Evolutionary conservation across 495 filamentous ascomycete species (phyloP).

Genomic region (Lasiosphaeria hispida): DNA sequence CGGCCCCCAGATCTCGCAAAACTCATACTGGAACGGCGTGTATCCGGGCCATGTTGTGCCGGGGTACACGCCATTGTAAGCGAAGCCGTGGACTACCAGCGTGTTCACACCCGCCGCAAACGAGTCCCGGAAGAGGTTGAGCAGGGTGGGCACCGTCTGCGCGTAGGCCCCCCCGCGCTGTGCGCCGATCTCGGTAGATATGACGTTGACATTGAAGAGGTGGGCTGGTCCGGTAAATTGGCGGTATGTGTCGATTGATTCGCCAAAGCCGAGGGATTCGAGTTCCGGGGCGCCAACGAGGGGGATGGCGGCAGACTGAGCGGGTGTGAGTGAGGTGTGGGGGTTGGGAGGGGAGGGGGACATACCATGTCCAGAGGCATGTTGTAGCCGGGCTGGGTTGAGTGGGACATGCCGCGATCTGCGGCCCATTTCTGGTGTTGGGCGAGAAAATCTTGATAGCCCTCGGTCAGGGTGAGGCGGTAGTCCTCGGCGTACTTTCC

Average conservation of each 20-base stretch:
- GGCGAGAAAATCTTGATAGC: constrained; percentile 31
- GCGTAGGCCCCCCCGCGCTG: constrained; percentile 29
- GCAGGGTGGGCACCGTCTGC: constrained; percentile 26
- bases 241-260: constrained; percentile 43
- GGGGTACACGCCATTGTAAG: constrained; percentile 36
- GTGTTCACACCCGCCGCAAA: constrained; percentile 45
- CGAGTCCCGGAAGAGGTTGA: constrained; percentile 32
- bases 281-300: constrained; percentile 46
- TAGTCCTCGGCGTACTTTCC: constrained; percentile 25
- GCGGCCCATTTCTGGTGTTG: constrained; percentile 35
- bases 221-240: constrained; percentile 48
- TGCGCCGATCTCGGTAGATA: constrained; percentile 45
- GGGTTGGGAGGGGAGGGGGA: neutral
- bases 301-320: constrained; percentile 29
- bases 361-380: constrained; percentile 46
- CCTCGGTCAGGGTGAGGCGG: constrained; percentile 23
- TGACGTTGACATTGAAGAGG: constrained; percentile 35
- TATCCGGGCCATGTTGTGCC: constrained; percentile 50
- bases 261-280: constrained; percentile 43
- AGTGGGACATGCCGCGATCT: constrained; percentile 38
- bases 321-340: neutral
- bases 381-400: constrained; percentile 50
- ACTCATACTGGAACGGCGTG: constrained; percentile 44
- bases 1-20: constrained; percentile 43
- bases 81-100: constrained; percentile 46